These are phyloP conservation scores for Chrysosporium keratinophilum DNA, from an alignment of 2,329 filamentous ascomycete genomes.

Conservation along the genomic window DNA sequence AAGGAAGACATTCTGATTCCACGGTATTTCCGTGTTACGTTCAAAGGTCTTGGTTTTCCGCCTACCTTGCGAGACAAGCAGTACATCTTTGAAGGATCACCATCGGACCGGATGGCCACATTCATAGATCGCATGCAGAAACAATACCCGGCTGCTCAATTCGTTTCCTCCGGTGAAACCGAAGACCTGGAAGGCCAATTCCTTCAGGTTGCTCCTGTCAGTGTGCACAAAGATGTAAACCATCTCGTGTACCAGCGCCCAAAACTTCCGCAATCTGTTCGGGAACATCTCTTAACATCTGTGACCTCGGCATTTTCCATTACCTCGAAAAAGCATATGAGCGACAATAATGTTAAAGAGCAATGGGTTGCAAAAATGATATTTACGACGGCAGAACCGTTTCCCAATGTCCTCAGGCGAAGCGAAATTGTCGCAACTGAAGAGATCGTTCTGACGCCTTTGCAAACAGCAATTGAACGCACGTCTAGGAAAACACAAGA, in stretches of 20 bases:
- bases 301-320: constrained; percentile 70
- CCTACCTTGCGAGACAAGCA: constrained; percentile 72
- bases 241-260: constrained; percentile 81
- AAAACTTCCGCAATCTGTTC: constrained; percentile 68
- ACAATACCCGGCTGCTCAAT: constrained; percentile 75
- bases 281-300: constrained; percentile 76
- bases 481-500: constrained; percentile 86
- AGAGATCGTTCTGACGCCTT: constrained; percentile 57
- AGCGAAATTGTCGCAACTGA: constrained; percentile 69
- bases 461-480: constrained; percentile 83
- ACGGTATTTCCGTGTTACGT: constrained; percentile 84
- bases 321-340: constrained; percentile 59
- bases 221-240: constrained; percentile 66
- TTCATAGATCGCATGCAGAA: constrained; percentile 91
- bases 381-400: constrained; percentile 72
- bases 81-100: constrained; percentile 77
- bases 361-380: constrained; percentile 75
- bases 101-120: constrained; percentile 62
- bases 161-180: constrained; percentile 58
- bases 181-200: constrained; percentile 88
- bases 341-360: constrained; percentile 54
- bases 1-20: constrained; percentile 69
- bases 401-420: constrained; percentile 80
- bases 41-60: constrained; percentile 82
- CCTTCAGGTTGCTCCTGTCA: constrained; percentile 69